Evolutionary conservation across 129 eudicot species (phyloP), one percentile per base, ranked within the genome.

Genomic region (Flaveria sonorensis): DNA sequence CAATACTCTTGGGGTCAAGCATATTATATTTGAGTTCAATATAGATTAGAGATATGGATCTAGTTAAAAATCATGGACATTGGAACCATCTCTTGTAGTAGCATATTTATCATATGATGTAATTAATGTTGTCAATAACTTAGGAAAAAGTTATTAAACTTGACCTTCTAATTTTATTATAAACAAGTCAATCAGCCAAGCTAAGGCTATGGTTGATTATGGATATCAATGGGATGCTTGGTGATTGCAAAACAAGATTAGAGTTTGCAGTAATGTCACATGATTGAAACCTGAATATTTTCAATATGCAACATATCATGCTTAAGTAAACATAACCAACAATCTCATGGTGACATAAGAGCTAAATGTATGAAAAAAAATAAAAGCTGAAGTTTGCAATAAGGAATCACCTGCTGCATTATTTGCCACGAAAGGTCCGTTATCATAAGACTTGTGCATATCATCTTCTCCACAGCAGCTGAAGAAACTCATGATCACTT

Each of bases 391-490:
- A 75, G 56, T 8, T 42, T 8, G 65, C 9, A 30, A 75, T 20
- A 43, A 68, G 68, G 14, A 74, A 68, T 56, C 50, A 92, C 98
- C 96, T 78, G 94, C 79, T 52, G 89, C 66, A 70, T 88, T 82
- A 74, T 83, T 83, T 11, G 87, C 50, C 87, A 77, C 80, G 85
- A 36, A 83, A 0, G 85, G 93, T 39, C 96, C 90, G 73, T 82
- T 88, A 70, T 87, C 96, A 65, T 86, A 70, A 36, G 92, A 68
- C 85, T 87, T 89, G 24, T 88, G 93, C 83, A 86, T 81, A 79
- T 88, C 87, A 85, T 92, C 96, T 19, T 86, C 93, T 26, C 70
- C 74, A 73, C 96, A 92, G 66, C 92, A 89, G 69, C 76, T 71
- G 63, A 92, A 89, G 86, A 96, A 89, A 76, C 96, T 82, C 96